These are phyloP conservation scores for Plasmodium ovale DNA, from an alignment of 169 alveolate species.

Conservation along the genomic window DNA sequence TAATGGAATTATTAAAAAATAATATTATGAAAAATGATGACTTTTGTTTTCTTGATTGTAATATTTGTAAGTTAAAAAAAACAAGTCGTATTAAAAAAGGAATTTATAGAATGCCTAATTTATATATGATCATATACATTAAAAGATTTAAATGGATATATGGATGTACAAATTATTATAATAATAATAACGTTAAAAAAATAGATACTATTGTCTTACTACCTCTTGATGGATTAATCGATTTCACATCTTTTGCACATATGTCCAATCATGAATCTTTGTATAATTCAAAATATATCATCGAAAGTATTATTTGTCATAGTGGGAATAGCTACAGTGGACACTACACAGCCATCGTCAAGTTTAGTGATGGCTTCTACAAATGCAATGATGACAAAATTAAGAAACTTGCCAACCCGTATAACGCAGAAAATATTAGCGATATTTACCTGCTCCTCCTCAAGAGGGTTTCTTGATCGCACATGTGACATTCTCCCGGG, in stretches of 20 bases:
- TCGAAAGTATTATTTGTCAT: slow-evolving; percentile 73
- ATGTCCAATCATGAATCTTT: slow-evolving; percentile 65
- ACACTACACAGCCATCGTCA: slow-evolving; percentile 68
- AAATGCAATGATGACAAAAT: slow-evolving; percentile 74
- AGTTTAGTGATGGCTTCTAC: slow-evolving; percentile 64
- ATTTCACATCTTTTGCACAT: slow-evolving; percentile 39
- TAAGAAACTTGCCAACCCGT: slow-evolving; percentile 43
- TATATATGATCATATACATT: slow-evolving; percentile 72
- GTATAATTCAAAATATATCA: slow-evolving; percentile 48
- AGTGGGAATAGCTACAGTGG: slow-evolving; percentile 73
- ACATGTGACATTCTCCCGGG: too few relatives aligned
- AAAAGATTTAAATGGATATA: slow-evolving; percentile 75
- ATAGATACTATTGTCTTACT: slow-evolving; percentile 55
- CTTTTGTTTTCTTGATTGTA: slow-evolving; percentile 29
- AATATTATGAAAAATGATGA: slow-evolving; percentile 57
- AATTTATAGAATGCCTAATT: slow-evolving; percentile 70
- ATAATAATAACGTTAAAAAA: slow-evolving; percentile 69
- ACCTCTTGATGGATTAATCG: slow-evolving; percentile 66
- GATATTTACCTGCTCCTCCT: slow-evolving; percentile 57
- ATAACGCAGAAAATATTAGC: slow-evolving; percentile 47
- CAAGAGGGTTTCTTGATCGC: slow-evolving; percentile 43
- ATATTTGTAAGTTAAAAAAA: slow-evolving; percentile 52
- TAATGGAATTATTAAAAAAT: slow-evolving; percentile 42
- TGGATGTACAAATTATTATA: slow-evolving; percentile 39
- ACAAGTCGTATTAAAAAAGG: slow-evolving; percentile 60